Evolutionary conservation across 345 rosid species (phyloP).

Genomic region (Eucalyptus curtisii): DNA sequence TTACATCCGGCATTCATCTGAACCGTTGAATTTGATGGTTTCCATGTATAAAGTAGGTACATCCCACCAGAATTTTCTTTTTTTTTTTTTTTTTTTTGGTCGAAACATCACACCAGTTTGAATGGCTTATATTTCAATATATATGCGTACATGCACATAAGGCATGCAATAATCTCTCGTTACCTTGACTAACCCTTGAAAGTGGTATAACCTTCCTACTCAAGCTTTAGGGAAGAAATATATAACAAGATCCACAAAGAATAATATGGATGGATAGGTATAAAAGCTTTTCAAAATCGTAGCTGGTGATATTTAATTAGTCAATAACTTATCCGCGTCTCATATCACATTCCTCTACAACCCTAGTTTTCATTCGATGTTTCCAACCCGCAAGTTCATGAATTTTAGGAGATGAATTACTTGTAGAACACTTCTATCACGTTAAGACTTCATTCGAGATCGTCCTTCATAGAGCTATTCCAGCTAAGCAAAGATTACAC

Average conservation of each 20-base stretch:
- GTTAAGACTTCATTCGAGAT: not conserved
- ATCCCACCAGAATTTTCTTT: not conserved
- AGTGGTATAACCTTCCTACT: not conserved
- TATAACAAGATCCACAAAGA: not conserved
- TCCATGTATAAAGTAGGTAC: not conserved
- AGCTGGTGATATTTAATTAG: not conserved
- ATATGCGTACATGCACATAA: not conserved
- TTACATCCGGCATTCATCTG: not conserved
- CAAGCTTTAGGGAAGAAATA: not conserved
- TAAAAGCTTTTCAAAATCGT: not conserved
- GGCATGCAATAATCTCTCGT: not conserved
- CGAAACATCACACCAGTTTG: not conserved
- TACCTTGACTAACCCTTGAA: not conserved
- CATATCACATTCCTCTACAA: not conserved
- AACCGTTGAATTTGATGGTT: not conserved
- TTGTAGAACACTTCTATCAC: not conserved
- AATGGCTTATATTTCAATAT: not conserved
- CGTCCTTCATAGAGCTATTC: not conserved
- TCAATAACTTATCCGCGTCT: not conserved
- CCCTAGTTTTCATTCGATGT: not conserved
- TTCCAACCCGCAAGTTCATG: not conserved
- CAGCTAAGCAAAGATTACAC: not conserved
- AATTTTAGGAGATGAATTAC: not conserved
- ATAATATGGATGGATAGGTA: not conserved
- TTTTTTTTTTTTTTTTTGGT: too few species aligned